These are phyloP conservation scores for Macrolepiota albuminosa DNA, from an alignment of 768 basidiomycete species.

Conservation along the genomic window DNA sequence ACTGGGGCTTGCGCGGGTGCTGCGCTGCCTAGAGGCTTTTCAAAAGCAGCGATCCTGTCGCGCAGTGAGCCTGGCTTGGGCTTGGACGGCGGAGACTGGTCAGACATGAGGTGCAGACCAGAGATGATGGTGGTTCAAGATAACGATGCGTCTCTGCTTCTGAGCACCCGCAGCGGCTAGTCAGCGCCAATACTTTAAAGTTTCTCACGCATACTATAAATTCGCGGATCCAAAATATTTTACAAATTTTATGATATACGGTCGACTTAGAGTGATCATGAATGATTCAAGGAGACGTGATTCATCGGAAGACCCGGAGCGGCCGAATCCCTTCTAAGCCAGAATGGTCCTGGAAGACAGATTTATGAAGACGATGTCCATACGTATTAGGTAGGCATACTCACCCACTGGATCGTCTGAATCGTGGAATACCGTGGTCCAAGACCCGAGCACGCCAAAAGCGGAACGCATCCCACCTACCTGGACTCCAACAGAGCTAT, in stretches of 20 bases:
- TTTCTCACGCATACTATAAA: background rate
- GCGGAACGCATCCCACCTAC: conserved; percentile 55
- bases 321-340: conserved; percentile 22
- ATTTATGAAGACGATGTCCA: background rate
- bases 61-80: conserved; percentile 75
- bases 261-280: background rate
- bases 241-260: conserved; percentile 2
- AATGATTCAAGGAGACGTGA: conserved; percentile 12
- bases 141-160: conserved; percentile 3
- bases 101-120: conserved; percentile 42
- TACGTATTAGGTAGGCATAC: conserved; percentile 10
- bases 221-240: background rate
- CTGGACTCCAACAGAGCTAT: conserved; percentile 58
- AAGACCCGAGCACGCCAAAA: conserved; percentile 53
- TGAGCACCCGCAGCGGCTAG: background rate
- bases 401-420: conserved; percentile 40
- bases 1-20: conserved; percentile 34
- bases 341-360: conserved; percentile 27
- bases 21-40: conserved; percentile 47
- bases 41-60: conserved; percentile 87
- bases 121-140: conserved; percentile 15
- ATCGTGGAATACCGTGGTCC: conserved; percentile 44
- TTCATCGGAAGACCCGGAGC: conserved; percentile 11
- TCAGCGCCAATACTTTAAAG: background rate
- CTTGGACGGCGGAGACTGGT: conserved; percentile 50